phyloP scores from a whole-genome alignment of 495 filamentous ascomycete species.

The Haplographium delicatum region DNA sequence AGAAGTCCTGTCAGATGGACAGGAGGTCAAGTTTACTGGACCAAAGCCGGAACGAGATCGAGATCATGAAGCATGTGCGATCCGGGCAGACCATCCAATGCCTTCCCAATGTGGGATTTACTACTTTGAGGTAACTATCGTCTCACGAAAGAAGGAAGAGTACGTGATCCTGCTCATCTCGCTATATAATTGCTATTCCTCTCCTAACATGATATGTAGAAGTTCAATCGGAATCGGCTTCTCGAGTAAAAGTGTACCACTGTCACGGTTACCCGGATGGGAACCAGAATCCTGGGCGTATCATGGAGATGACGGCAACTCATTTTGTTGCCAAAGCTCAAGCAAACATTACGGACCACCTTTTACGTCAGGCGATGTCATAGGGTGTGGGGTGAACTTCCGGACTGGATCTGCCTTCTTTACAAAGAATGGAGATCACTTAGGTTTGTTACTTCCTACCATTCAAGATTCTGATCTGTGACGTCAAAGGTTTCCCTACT shows the following conservation, averaged over 20 bases:
- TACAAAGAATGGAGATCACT: slow-evolving; percentile 81
- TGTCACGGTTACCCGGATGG: slow-evolving; percentile 89
- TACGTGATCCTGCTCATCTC: no score
- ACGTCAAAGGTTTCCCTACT: background rate
- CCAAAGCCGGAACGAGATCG: slow-evolving; percentile 31
- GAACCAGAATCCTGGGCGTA: slow-evolving; percentile 96
- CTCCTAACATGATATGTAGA: slow-evolving; percentile 23
- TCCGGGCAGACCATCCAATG: slow-evolving; percentile 86
- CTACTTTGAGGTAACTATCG: slow-evolving; percentile 91
- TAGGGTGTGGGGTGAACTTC: slow-evolving; percentile 95
- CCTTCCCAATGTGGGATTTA: slow-evolving; percentile 90
- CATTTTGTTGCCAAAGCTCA: slow-evolving; percentile 61
- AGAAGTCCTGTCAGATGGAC: slow-evolving; percentile 69
- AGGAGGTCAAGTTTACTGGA: slow-evolving; percentile 68
- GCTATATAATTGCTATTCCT: no score
- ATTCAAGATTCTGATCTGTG: background rate
- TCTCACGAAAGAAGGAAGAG: slow-evolving; percentile 83
- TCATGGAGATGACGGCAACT: slow-evolving; percentile 92
- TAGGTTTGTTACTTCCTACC: slow-evolving; percentile 50
- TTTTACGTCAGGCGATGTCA: slow-evolving; percentile 65
- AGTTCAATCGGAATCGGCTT: slow-evolving; percentile 90
- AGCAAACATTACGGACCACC: slow-evolving; percentile 73
- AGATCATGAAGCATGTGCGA: slow-evolving; percentile 79
- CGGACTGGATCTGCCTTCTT: slow-evolving; percentile 83
- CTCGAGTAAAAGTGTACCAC: slow-evolving; percentile 62